phyloP scores from a whole-genome alignment of 495 filamentous ascomycete genomes.

The Apiosordaria backusii region DNA sequence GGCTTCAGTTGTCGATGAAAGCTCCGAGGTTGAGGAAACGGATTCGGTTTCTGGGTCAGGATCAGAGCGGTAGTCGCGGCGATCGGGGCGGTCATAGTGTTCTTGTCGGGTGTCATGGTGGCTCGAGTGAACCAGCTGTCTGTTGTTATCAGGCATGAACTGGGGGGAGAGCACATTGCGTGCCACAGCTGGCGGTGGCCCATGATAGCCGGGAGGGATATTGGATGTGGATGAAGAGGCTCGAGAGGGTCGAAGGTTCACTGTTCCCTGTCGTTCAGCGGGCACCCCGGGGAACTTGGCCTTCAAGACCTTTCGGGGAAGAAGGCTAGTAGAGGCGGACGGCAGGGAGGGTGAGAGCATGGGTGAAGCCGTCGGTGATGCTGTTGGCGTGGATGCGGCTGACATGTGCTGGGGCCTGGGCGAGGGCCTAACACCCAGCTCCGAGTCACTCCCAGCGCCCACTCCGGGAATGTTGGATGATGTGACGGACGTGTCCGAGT shows the following conservation, averaged over 20 bases:
- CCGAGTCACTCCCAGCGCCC: constrained; percentile 25
- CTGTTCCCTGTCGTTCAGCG: constrained; percentile 25
- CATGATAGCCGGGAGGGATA: constrained; percentile 22
- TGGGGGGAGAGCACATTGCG: constrained; percentile 23
- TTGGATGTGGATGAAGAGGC: constrained; percentile 16
- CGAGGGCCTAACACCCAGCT: constrained; percentile 11
- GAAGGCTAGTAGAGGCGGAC: constrained; percentile 12
- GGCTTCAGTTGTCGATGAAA: constrained; percentile 45
- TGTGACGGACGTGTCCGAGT: constrained; percentile 35
- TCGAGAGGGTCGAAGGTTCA: constrained; percentile 31
- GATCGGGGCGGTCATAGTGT: constrained; percentile 14
- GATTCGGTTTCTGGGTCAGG: constrained; percentile 40
- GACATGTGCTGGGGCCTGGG: neutral
- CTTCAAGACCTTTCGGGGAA: constrained; percentile 35
- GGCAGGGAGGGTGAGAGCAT: constrained; percentile 5
- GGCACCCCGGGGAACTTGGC: constrained; percentile 31
- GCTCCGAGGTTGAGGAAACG: constrained; percentile 41
- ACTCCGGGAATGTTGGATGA: constrained; percentile 31
- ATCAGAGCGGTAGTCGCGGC: constrained; percentile 26
- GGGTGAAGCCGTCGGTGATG: constrained; percentile 2
- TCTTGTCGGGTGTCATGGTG: constrained; percentile 8
- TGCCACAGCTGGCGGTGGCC: constrained; percentile 15
- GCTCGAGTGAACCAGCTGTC: constrained; percentile 3
- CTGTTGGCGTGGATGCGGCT: constrained; percentile 13
- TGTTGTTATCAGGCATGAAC: constrained; percentile 20